Conservation (phyloP, 2,329 filamentous ascomycete genomes). For the Trichophyton rubrum region DNA sequence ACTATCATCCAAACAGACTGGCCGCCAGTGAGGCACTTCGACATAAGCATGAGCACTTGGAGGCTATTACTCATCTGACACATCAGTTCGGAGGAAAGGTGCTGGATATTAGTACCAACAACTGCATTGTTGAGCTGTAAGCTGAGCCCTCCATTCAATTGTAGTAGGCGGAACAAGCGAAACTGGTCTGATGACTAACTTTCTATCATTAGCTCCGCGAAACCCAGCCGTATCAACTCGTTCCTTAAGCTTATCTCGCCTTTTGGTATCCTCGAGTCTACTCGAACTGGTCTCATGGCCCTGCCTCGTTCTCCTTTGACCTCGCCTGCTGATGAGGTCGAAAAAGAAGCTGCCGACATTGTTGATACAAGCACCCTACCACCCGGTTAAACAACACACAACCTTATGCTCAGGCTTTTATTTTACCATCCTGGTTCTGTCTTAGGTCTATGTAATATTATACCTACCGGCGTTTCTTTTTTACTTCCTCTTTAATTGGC, state of each 20-base stretch:
- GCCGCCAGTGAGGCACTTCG: constrained; percentile 77
- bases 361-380: constrained; percentile 90
- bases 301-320: constrained; percentile 83
- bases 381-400: constrained; percentile 52
- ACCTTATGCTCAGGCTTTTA: constrained; percentile 5
- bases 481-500: neutral
- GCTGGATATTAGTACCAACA: constrained; percentile 93
- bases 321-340: constrained; percentile 55
- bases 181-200: constrained; percentile 12
- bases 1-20: constrained; percentile 84
- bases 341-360: constrained; percentile 86
- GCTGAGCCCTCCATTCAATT: constrained; percentile 24
- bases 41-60: constrained; percentile 94
- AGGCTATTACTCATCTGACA: constrained; percentile 88
- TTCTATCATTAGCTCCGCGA: constrained; percentile 55
- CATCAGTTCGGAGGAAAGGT: constrained; percentile 98
- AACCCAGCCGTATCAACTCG: constrained; percentile 84
- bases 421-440: constrained; percentile 4
- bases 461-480: neutral
- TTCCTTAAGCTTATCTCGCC: constrained; percentile 92
- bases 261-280: constrained; percentile 93
- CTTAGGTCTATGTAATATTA: neutral
- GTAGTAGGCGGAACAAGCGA: constrained; percentile 10
- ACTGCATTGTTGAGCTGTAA: constrained; percentile 95
- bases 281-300: constrained; percentile 91